Conservation (phyloP, 768 basidiomycete species). For the Lactarius hengduanensis region DNA sequence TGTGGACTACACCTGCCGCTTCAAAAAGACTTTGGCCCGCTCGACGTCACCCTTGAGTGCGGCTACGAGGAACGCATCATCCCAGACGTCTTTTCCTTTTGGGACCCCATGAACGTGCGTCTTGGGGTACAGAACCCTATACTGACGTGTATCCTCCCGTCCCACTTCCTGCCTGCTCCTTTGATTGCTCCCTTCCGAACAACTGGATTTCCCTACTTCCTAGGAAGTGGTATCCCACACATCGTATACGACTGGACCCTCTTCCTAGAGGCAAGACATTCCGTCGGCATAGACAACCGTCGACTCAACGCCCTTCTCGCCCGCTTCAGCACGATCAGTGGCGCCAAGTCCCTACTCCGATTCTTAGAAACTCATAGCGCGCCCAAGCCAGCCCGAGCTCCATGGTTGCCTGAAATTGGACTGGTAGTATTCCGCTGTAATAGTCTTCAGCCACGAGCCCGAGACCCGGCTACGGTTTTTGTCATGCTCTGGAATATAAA, state of each 20-base stretch:
- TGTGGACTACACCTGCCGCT: not conserved
- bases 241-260: not conserved
- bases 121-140: too few species aligned
- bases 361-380: not conserved
- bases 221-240: not conserved
- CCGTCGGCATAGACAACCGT: not conserved
- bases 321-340: not conserved
- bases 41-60: not conserved
- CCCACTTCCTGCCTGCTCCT: too few species aligned
- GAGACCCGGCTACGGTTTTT: too few species aligned
- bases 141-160: too few species aligned
- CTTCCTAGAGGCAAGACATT: not conserved
- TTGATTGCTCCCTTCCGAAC: too few species aligned
- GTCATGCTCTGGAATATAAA: too few species aligned
- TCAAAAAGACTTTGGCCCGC: not conserved
- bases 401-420: too few species aligned
- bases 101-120: too few species aligned
- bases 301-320: not conserved
- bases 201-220: too few species aligned
- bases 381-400: not conserved
- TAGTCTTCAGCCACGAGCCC: too few species aligned
- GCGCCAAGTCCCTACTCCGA: not conserved
- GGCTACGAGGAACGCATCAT: not conserved
- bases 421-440: too few species aligned
- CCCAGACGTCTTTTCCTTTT: not conserved